These are phyloP conservation scores for Stemphylium lycopersici DNA, from an alignment of 2,329 filamentous ascomycete species.

Conservation along the genomic window DNA sequence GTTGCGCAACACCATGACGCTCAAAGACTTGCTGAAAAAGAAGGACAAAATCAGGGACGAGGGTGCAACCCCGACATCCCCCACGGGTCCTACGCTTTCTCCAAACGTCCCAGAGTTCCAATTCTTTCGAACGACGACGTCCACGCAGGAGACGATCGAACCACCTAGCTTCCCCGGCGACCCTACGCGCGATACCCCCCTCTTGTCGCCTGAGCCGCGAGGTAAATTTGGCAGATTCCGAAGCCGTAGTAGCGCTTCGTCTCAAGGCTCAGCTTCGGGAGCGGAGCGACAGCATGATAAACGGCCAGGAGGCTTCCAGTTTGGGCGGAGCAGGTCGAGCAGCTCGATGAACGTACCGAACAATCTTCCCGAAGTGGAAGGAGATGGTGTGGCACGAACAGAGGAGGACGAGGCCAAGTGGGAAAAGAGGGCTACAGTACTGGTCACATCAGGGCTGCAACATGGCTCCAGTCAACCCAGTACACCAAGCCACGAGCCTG, in stretches of 20 bases:
- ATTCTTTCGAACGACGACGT: constrained; percentile 84
- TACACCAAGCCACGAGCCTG: constrained; percentile 35
- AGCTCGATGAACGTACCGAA: constrained; percentile 77
- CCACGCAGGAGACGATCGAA: constrained; percentile 77
- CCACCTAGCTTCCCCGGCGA: constrained; percentile 65
- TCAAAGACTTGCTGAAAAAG: constrained; percentile 68
- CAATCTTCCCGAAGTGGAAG: constrained; percentile 77
- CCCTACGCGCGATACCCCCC: constrained; percentile 35
- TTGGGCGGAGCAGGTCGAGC: constrained; percentile 60
- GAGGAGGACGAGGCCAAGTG: constrained; percentile 68
- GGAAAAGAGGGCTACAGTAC: constrained; percentile 91
- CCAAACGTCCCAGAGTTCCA: constrained; percentile 67
- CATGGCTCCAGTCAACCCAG: constrained; percentile 36
- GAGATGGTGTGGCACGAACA: constrained; percentile 50
- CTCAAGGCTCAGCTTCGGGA: constrained; percentile 16
- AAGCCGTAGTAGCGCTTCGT: constrained; percentile 43
- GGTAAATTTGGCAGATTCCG: constrained; percentile 42
- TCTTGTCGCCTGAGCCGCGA: constrained; percentile 37
- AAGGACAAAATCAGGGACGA: constrained; percentile 63
- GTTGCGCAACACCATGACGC: constrained; percentile 56
- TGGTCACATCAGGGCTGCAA: constrained; percentile 67
- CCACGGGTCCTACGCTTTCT: constrained; percentile 32
- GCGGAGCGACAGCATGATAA: constrained; percentile 40
- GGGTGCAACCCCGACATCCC: constrained; percentile 38
- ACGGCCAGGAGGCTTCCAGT: constrained; percentile 73